These are phyloP conservation scores for Helianthus tuberosus DNA, from an alignment of 129 eudicot species.

Conservation along the genomic window DNA sequence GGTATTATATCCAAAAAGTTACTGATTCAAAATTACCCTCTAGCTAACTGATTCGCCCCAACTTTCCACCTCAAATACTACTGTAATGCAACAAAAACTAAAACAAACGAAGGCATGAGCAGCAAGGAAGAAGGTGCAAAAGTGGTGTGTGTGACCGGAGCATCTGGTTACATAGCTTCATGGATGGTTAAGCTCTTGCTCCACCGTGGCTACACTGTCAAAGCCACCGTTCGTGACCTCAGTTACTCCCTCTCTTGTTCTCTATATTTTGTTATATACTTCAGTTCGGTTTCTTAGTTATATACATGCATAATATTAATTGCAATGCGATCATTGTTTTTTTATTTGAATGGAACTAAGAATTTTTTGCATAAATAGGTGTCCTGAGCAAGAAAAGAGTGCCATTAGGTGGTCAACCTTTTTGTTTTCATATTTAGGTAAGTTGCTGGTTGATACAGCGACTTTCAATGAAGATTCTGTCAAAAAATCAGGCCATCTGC, in stretches of 20 bases:
- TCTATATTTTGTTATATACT: not conserved
- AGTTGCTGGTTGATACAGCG: no score
- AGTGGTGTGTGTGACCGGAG: slow-evolving; percentile 56
- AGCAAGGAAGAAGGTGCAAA: slow-evolving; percentile 3
- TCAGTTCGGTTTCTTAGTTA: not conserved
- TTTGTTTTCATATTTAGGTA: no score
- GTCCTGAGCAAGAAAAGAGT: no score
- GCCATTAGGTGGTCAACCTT: no score
- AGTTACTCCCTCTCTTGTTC: slow-evolving; percentile 15
- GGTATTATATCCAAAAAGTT: no score
- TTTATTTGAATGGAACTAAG: not conserved
- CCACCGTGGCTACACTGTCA: slow-evolving; percentile 44
- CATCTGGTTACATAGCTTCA: slow-evolving; percentile 51
- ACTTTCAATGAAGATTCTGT: no score
- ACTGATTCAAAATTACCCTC: not conserved
- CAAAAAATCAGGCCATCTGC: no score
- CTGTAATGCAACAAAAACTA: not conserved
- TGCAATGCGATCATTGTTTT: no score
- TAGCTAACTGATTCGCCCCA: not conserved
- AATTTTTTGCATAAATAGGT: no score
- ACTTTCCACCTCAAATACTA: slow-evolving; percentile 1
- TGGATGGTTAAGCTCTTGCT: slow-evolving; percentile 53
- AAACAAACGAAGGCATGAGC: not conserved
- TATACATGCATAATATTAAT: no score
- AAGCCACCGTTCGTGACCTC: slow-evolving; percentile 48